Evolutionary conservation across 208 protist species (phyloP).

Genomic region (Trypanosoma lewisi): DNA sequence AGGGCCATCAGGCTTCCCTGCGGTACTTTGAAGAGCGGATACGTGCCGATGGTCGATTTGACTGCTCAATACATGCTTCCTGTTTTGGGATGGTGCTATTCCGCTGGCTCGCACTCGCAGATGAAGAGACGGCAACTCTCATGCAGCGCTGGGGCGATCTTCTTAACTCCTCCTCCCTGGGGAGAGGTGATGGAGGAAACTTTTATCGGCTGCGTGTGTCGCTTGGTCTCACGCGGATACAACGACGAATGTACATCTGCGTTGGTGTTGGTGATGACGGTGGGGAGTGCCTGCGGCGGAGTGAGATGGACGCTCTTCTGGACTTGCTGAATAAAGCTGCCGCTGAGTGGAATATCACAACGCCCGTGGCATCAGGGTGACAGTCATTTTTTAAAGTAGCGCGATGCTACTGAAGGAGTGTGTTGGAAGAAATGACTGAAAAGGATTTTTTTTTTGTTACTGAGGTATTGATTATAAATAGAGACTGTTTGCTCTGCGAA

Average conservation of each 20-base stretch:
- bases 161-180: neutral
- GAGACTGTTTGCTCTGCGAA: too few species aligned
- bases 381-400: too few species aligned
- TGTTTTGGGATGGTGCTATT: slow-evolving; percentile 57
- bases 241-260: slow-evolving; percentile 37
- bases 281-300: neutral
- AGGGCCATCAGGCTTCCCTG: slow-evolving; percentile 24
- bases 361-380: neutral
- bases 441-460: too few species aligned
- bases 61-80: slow-evolving; percentile 42
- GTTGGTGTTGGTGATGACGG: slow-evolving; percentile 10
- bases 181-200: neutral
- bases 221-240: slow-evolving; percentile 38
- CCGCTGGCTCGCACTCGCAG: slow-evolving; percentile 54
- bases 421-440: too few species aligned
- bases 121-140: slow-evolving; percentile 52
- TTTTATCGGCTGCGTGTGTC: slow-evolving; percentile 20
- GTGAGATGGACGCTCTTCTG: slow-evolving; percentile 19
- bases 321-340: slow-evolving; percentile 15
- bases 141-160: slow-evolving; percentile 29
- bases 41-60: slow-evolving; percentile 66
- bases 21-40: slow-evolving; percentile 33
- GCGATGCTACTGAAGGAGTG: neutral
- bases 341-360: neutral
- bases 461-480: too few species aligned